phyloP scores from a whole-genome alignment of 2,329 filamentous ascomycete species.

The Torrubiella hemipterigena region DNA sequence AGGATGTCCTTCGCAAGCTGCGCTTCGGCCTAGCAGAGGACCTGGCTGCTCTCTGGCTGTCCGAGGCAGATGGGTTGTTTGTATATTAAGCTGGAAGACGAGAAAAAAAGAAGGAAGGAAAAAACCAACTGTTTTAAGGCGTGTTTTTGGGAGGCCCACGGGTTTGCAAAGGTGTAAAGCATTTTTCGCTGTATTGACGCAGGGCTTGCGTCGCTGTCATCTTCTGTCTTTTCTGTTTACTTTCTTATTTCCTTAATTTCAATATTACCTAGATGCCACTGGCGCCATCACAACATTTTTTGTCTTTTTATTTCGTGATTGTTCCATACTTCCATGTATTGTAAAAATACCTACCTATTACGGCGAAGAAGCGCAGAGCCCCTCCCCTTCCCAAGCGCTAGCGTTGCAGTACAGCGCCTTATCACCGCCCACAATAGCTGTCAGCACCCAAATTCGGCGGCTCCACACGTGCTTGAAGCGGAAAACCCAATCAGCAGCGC shows the following conservation, averaged over 20 bases:
- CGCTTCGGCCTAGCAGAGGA: conserved; percentile 65
- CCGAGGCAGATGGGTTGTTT: conserved; percentile 47
- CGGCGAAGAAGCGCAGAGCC: conserved; percentile 1
- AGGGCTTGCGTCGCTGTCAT: too few species aligned
- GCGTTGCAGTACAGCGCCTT: conserved; percentile 1
- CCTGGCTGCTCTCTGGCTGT: conserved; percentile 56
- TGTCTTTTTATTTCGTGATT: not conserved
- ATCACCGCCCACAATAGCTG: too few species aligned
- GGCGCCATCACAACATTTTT: too few species aligned
- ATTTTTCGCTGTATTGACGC: too few species aligned
- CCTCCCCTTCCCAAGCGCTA: conserved; percentile 2
- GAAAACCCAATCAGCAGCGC: conserved; percentile 20
- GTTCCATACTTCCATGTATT: conserved; percentile 1
- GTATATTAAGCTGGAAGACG: conserved; percentile 18
- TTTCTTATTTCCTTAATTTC: too few species aligned
- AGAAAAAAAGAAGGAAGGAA: not conserved
- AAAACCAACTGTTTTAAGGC: not conserved
- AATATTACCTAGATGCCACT: too few species aligned
- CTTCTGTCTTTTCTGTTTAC: too few species aligned
- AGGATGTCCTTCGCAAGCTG: conserved; percentile 61
- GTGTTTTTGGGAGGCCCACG: not conserved
- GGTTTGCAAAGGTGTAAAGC: too few species aligned
- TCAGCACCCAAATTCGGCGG: too few species aligned
- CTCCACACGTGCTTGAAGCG: not conserved
- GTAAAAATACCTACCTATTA: too few species aligned